Evolutionary conservation across 768 basidiomycete species (phyloP).

Genomic region (Auricularia sp.): DNA sequence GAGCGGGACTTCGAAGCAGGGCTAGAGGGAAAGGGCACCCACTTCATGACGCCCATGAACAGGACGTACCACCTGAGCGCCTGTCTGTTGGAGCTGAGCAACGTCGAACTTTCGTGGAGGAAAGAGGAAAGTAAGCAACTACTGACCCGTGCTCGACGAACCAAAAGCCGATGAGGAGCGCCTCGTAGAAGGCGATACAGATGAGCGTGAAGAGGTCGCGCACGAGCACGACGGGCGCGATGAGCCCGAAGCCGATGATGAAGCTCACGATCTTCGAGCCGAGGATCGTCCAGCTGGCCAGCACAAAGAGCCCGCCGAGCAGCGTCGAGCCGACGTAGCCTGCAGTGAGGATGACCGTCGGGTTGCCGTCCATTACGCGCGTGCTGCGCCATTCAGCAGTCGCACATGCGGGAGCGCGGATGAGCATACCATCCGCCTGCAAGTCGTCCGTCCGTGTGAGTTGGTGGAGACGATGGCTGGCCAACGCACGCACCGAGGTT

Average conservation of each 20-base stretch:
- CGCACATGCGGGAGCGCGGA: neutral
- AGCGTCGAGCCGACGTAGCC: conserved; percentile 79
- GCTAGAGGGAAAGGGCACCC: conserved; percentile 16
- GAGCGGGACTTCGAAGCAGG: conserved; percentile 5
- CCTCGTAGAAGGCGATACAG: conserved; percentile 56
- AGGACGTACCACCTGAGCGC: conserved; percentile 78
- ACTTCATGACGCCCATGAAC: conserved; percentile 82
- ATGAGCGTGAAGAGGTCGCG: conserved; percentile 37
- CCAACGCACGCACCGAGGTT: conserved; percentile 66
- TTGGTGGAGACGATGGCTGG: conserved; percentile 25
- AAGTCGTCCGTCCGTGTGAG: conserved; percentile 55
- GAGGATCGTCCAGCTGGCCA: conserved; percentile 80
- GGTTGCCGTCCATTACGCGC: conserved; percentile 61
- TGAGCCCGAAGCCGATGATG: conserved; percentile 73
- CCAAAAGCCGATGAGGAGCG: conserved; percentile 85
- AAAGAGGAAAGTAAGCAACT: conserved; percentile 5
- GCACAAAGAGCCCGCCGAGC: conserved; percentile 71
- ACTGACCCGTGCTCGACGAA: conserved; percentile 85
- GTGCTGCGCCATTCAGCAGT: neutral
- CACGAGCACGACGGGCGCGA: conserved; percentile 79
- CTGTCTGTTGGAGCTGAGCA: conserved; percentile 36
- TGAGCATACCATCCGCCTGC: conserved; percentile 21
- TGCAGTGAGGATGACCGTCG: conserved; percentile 54
- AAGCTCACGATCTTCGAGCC: conserved; percentile 86
- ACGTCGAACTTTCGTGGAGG: conserved; percentile 2